These are phyloP conservation scores for Penicillium rolfsii DNA, from an alignment of 2,329 filamentous ascomycete species.

Conservation along the genomic window DNA sequence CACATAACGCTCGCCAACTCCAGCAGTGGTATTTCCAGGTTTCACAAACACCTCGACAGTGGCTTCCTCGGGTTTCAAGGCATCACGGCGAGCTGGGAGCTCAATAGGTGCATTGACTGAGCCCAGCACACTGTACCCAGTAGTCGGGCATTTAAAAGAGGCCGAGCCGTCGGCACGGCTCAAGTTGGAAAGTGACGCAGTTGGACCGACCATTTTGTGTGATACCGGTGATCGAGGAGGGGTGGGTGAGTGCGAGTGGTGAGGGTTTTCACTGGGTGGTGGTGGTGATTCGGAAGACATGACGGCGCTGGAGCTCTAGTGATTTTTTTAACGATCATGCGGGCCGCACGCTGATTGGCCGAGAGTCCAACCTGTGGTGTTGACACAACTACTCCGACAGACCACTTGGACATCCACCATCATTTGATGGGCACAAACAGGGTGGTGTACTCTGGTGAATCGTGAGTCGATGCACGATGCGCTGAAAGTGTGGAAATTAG, in stretches of 20 bases:
- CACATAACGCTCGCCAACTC: constrained; percentile 80
- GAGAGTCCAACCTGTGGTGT: background rate
- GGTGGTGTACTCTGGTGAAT: too few relatives aligned
- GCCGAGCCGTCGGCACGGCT: constrained; percentile 47
- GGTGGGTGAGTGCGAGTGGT: background rate
- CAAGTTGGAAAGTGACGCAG: constrained; percentile 39
- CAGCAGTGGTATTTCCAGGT: constrained; percentile 80
- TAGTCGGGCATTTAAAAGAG: constrained; percentile 45
- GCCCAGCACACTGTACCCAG: constrained; percentile 77
- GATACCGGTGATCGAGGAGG: background rate
- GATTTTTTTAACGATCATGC: constrained; percentile 25
- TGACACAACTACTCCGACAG: background rate
- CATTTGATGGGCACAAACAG: background rate
- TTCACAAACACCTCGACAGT: constrained; percentile 87
- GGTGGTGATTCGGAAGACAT: constrained; percentile 1
- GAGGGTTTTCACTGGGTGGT: constrained; percentile 5
- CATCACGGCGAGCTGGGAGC: constrained; percentile 74
- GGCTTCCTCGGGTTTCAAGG: constrained; percentile 85
- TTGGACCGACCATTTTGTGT: constrained; percentile 41
- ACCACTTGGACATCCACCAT: background rate
- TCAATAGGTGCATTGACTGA: constrained; percentile 94
- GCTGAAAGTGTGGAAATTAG: background rate
- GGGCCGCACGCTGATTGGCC: constrained; percentile 26
- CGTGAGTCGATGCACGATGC: too few relatives aligned
- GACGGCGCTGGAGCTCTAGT: constrained; percentile 3